Base-by-base conservation (phyloP, 148 eudicot species). In the Dysphania ambrosioides region DNA sequence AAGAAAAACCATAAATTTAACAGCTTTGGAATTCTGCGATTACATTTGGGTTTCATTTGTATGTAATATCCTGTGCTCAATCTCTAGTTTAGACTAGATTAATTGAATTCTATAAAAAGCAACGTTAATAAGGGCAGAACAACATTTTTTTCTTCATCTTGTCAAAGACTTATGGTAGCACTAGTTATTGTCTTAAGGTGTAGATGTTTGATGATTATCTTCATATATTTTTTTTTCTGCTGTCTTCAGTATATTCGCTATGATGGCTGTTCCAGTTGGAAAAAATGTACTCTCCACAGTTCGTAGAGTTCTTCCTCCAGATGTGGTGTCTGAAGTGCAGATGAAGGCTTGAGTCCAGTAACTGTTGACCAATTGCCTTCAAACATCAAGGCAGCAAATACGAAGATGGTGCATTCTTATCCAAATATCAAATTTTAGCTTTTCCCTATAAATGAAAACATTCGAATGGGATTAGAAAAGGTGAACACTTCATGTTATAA, bases 391-490 rank as follows among this genome's bases (percentile, higher is more conserved):
- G 58, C 27, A 36, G 36, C 44, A 72, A 74, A 60, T 40, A 31
- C 29, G 15, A n/a, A 34, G 24, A 24, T 71, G 65, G 71, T 44
- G 47, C 71, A 24, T 68, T 75, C 84, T 42, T 81, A 85, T 72
- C 70, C 76, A 72, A 95, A 95, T 87, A 85, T 95, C 66, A 90
- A 87, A 75, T 70, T 95, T 79, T 97, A 90, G 88, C 90, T 95
- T 76, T 90, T 89, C 82, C 99, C 99, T 19, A 49, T 92, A 57
- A 79, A 90, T 80, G 92, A 92, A 68, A 74, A 42, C 71, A 82
- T 85, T 24, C 89, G 86, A n/a, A 53, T 47, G 16, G 84, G 79
- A 75, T 77, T 95, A 80, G 97, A 90, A 82, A 89, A 89, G 88
- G 99, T 95, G 49, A 70, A 38, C 44, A 23, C 11, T 70, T 23